These are phyloP conservation scores for Rhodamnia argentea DNA, from an alignment of 345 rosid species.

Conservation along the genomic window DNA sequence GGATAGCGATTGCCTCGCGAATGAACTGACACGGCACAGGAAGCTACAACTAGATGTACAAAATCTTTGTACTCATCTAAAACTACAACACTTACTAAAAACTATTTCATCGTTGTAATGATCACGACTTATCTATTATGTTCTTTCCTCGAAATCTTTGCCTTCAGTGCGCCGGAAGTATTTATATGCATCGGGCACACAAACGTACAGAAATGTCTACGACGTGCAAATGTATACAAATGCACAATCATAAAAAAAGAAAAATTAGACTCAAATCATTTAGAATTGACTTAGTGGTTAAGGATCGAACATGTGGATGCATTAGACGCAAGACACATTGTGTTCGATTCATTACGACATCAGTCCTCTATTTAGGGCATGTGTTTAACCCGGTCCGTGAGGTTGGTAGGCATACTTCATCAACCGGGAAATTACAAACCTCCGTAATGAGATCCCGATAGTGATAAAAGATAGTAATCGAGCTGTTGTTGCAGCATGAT, in stretches of 20 bases:
- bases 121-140: background rate
- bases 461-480: background rate
- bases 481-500: background rate
- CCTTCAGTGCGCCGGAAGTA: background rate
- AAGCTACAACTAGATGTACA: background rate
- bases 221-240: background rate
- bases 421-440: background rate
- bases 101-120: background rate
- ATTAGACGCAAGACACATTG: accelerated
- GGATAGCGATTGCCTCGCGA: background rate
- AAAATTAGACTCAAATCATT: background rate
- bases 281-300: background rate
- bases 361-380: background rate
- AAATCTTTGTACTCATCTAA: background rate
- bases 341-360: background rate
- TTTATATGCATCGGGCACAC: background rate
- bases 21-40: background rate
- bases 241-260: background rate
- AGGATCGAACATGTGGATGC: background rate
- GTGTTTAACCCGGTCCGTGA: background rate
- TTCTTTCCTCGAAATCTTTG: background rate
- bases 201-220: background rate
- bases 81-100: background rate
- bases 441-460: background rate
- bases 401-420: background rate